phyloP scores from a whole-genome alignment of 2,329 filamentous ascomycete species.

The Akanthomyces dipterigenus region DNA sequence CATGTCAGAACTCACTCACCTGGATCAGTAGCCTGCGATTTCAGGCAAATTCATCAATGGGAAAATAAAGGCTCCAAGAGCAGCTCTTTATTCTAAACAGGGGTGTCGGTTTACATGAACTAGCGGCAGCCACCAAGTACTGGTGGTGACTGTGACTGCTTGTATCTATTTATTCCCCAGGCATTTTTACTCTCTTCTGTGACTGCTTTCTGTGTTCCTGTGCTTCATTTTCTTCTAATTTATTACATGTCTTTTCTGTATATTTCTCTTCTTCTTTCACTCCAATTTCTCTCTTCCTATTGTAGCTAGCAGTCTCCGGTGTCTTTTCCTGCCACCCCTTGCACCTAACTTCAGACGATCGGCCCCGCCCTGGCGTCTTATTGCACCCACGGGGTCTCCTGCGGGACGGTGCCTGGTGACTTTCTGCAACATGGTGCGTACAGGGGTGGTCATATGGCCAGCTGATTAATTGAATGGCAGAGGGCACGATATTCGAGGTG shows the following conservation, averaged over 20 bases:
- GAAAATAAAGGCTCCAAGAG: not conserved
- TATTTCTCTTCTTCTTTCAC: too few species aligned
- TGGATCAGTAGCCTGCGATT: not conserved
- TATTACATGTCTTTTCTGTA: too few species aligned
- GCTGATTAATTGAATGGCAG: not conserved
- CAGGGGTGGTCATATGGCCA: not conserved
- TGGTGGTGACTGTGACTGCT: too few species aligned
- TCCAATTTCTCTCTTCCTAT: too few species aligned
- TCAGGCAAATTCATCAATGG: not conserved
- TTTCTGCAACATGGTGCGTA: not conserved
- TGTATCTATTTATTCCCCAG: too few species aligned
- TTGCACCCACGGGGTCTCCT: constrained; percentile 4
- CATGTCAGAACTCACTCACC: constrained; percentile 1
- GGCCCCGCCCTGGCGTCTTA: not conserved
- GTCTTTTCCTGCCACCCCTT: too few species aligned
- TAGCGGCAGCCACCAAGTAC: constrained; percentile 3
- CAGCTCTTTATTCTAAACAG: not conserved
- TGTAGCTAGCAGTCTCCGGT: too few species aligned
- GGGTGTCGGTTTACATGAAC: not conserved
- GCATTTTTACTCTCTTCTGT: too few species aligned
- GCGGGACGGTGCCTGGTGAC: not conserved
- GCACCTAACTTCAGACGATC: constrained; percentile 1
- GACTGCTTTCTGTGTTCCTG: too few species aligned
- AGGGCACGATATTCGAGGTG: not conserved
- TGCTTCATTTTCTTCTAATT: too few species aligned